Base-by-base conservation (phyloP, 2,329 filamentous ascomycete species). In the Periconia sp. region DNA sequence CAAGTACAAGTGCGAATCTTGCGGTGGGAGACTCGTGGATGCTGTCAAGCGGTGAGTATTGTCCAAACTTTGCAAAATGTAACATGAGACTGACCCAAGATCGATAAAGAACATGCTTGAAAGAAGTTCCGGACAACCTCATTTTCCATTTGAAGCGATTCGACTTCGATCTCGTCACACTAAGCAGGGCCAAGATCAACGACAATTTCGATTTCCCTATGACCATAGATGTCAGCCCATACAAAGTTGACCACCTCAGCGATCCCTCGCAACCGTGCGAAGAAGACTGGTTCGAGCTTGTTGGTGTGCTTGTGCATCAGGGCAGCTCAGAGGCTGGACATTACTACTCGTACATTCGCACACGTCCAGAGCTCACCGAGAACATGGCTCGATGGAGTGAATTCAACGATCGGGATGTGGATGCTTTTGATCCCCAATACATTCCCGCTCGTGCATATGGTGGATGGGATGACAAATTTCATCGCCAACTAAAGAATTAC, bases 1-100 rank as follows among this genome's bases (percentile, higher is more conserved):
- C 78, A 97, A 96, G 76, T 99, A 97, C 79, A 96, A 95, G 60
- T 99, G 94, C 75, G 92, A 92, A 30, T 89, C 85, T 5, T 99
- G 94, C 70, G 90, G 91, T 57, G 85, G 85, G 11, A 89, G 94
- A 43, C 73, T 79, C 64, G 94, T 99, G 15, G 89, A 97, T 73
- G 94, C 94, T 18, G 91, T 97, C 60, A 97, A 96, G 74, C 85
- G 89, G 85, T 87, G 74, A 63, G 70, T 63, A 27, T 19, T 43
- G 15, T 10, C 7, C 13, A 42, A 15, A 49, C 15, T 6, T 37
- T n/a, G 5, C 31, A 44, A 41, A 11, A 15, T 33, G 43, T 30
- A 9, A 37, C 45, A 14, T n/a, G 5, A 44, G 47, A 45, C 63
- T 66, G 50, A 70, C 18, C n/a, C 8, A 8, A 33, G 41, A 35